Conservation (phyloP, 1,284 basidiomycete genomes). For the Schizopora paradoxa region DNA sequence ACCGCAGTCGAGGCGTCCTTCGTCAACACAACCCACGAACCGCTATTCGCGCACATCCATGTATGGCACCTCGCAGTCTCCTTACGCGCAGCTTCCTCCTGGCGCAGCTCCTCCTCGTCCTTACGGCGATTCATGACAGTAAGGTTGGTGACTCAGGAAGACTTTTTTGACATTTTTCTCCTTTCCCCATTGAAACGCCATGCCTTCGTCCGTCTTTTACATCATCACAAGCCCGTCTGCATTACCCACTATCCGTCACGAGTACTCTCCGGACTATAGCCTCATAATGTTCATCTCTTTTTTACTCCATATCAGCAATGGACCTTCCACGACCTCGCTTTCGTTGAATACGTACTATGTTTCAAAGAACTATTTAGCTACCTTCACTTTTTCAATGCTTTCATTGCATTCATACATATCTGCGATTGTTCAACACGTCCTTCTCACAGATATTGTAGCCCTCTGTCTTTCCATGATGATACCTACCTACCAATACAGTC, state of each 20-base stretch:
- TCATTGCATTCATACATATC: too few species aligned
- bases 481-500: too few species aligned
- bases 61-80: conserved; percentile 25
- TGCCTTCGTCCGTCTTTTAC: too few species aligned
- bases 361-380: not conserved
- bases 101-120: conserved; percentile 61
- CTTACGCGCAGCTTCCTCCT: conserved; percentile 48
- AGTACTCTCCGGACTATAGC: not conserved
- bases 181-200: not conserved
- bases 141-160: not conserved
- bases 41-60: conserved; percentile 62
- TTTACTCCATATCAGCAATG: conserved; percentile 1
- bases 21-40: conserved; percentile 58
- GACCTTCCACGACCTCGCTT: conserved; percentile 1
- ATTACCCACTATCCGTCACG: too few species aligned
- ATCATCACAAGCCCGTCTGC: too few species aligned
- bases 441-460: too few species aligned
- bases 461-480: too few species aligned
- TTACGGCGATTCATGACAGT: conserved; percentile 9
- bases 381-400: too few species aligned
- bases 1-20: conserved; percentile 43
- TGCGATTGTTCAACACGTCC: too few species aligned
- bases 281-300: conserved; percentile 1
- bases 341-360: not conserved
- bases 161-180: not conserved